Conservation (phyloP, 768 basidiomycete genomes). For the Collybia nuda region DNA sequence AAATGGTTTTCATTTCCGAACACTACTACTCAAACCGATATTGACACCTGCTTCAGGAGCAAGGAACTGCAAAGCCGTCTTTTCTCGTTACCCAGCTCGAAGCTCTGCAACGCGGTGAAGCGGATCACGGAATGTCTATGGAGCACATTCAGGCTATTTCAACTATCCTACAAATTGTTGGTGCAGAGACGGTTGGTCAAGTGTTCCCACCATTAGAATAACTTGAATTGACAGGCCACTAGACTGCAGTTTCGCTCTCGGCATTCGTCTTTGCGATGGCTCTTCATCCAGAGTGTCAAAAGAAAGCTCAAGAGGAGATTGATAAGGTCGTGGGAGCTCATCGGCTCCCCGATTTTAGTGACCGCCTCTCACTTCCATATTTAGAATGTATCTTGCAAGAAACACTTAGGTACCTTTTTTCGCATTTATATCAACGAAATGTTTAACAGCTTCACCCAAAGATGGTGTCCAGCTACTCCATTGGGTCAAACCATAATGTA, state of each 20-base stretch:
- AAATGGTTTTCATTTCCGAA: slow-evolving; percentile 11
- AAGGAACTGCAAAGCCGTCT: slow-evolving; percentile 9
- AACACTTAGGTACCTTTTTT: slow-evolving; percentile 7
- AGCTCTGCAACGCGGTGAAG: slow-evolving; percentile 3
- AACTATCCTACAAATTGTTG: slow-evolving; percentile 10
- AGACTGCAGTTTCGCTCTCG: slow-evolving; percentile 2
- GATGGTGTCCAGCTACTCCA: slow-evolving; percentile 15
- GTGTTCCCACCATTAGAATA: neutral
- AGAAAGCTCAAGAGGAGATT: slow-evolving; percentile 39
- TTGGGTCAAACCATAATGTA: neutral
- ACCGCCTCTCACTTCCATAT: slow-evolving; percentile 31
- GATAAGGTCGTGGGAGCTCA: slow-evolving; percentile 33
- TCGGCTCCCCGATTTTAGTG: slow-evolving; percentile 34
- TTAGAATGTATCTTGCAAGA: slow-evolving; percentile 33
- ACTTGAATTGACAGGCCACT: neutral
- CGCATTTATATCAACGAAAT: neutral
- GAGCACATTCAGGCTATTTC: slow-evolving; percentile 10
- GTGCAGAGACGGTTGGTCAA: slow-evolving; percentile 14
- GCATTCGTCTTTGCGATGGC: slow-evolving; percentile 39
- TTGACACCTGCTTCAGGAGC: slow-evolving; percentile 6
- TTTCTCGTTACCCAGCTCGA: slow-evolving; percentile 11
- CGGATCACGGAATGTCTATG: neutral
- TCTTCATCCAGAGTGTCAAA: slow-evolving; percentile 32
- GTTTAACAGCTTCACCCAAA: neutral
- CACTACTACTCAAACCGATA: neutral